Evolutionary conservation across 306 rosid species (phyloP).

Genomic region (Vicia villosa): DNA sequence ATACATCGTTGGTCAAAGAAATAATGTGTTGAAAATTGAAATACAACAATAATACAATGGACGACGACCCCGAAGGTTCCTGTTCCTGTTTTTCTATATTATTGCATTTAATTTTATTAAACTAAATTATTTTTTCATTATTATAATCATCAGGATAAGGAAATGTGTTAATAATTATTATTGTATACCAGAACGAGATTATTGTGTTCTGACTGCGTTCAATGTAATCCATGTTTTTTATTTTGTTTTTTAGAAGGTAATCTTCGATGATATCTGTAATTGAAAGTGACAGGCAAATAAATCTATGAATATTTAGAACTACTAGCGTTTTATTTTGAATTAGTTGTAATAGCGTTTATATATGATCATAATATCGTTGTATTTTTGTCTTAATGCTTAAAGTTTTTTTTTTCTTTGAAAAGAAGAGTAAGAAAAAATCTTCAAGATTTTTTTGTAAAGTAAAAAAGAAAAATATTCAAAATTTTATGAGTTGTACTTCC

Average conservation of each 20-base stretch:
- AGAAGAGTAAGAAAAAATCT: too few relatives aligned
- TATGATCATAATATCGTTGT: too few relatives aligned
- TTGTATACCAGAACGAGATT: constrained; percentile 17
- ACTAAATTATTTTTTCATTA: background rate
- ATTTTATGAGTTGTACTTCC: too few relatives aligned
- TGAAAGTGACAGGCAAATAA: constrained; percentile 22
- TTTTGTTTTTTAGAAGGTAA: background rate
- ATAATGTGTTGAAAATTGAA: background rate
- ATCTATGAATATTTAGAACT: background rate
- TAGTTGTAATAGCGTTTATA: too few relatives aligned
- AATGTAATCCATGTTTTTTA: constrained; percentile 27
- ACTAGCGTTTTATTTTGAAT: background rate
- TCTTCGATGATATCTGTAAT: background rate
- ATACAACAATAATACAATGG: background rate
- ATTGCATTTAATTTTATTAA: constrained; percentile 6
- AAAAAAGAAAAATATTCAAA: too few relatives aligned
- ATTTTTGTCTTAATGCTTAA: too few relatives aligned
- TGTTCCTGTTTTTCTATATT: constrained; percentile 22
- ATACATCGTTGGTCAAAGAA: constrained; percentile 38
- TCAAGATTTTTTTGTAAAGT: too few relatives aligned
- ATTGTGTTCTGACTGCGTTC: constrained; percentile 37
- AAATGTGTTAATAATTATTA: constrained; percentile 6
- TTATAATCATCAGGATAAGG: background rate
- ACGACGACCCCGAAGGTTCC: constrained; percentile 26
- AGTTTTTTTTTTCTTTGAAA: too few relatives aligned